These are phyloP conservation scores for Boletus mariae DNA, from an alignment of 1,284 basidiomycete genomes.

Conservation along the genomic window DNA sequence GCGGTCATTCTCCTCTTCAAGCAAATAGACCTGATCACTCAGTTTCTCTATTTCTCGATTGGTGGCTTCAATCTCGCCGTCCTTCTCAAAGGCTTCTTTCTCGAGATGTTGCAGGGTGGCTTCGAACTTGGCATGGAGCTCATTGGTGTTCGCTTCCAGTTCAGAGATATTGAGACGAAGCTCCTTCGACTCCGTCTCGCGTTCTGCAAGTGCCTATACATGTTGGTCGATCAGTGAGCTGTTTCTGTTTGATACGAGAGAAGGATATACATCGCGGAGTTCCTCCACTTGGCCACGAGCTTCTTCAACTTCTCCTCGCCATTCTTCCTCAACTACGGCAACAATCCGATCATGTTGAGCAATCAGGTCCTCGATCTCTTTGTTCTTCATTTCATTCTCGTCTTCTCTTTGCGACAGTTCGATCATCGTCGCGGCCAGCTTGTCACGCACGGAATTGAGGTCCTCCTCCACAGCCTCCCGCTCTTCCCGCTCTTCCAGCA, in stretches of 20 bases:
- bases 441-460: slow-evolving; percentile 68
- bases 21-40: slow-evolving; percentile 57
- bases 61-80: slow-evolving; percentile 60
- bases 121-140: slow-evolving; percentile 72
- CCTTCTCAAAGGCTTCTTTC: slow-evolving; percentile 65
- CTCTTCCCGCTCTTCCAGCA: slow-evolving; percentile 66
- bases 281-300: slow-evolving; percentile 68
- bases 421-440: slow-evolving; percentile 72
- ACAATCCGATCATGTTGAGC: slow-evolving; percentile 66
- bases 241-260: neutral
- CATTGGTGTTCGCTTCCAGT: slow-evolving; percentile 65
- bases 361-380: slow-evolving; percentile 68
- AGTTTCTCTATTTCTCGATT: slow-evolving; percentile 75
- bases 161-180: slow-evolving; percentile 70
- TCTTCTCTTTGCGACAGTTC: slow-evolving; percentile 81
- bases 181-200: slow-evolving; percentile 70
- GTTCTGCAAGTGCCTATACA: slow-evolving; percentile 63
- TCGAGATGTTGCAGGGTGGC: slow-evolving; percentile 70
- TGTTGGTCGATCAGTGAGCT: slow-evolving; percentile 6
- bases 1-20: slow-evolving; percentile 56
- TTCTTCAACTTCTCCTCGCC: slow-evolving; percentile 76
- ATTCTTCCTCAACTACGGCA: slow-evolving; percentile 68
- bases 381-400: slow-evolving; percentile 70
- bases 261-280: slow-evolving; percentile 60
- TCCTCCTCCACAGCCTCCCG: slow-evolving; percentile 72